A percentile compares a stretch with the other conserved stretches of the same genome.
phyloP scores from a whole-genome alignment of 2,329 filamentous ascomycete species.

The Ophiostoma sp. region DNA sequence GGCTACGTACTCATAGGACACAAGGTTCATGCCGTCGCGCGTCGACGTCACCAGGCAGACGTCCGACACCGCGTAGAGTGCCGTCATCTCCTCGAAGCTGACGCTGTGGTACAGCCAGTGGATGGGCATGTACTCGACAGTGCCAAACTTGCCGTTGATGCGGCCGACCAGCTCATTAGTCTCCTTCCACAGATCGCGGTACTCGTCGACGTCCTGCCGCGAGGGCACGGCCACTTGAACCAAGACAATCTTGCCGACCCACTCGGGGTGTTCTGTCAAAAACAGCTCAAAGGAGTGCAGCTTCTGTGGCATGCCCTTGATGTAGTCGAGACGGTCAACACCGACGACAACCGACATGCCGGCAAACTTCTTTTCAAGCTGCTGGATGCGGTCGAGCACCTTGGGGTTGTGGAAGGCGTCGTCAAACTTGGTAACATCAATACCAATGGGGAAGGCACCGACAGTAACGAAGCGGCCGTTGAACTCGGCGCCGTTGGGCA shows the following conservation, averaged over 20 bases:
- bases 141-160: slow-evolving; percentile 96
- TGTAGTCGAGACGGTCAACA: slow-evolving; percentile 95
- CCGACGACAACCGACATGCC: slow-evolving; percentile 96
- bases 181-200: slow-evolving; percentile 91
- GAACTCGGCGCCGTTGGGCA: slow-evolving; percentile 90
- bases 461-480: slow-evolving; percentile 86
- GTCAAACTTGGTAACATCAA: slow-evolving; percentile 94
- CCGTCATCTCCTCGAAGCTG: slow-evolving; percentile 89
- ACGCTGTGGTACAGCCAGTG: slow-evolving; percentile 98
- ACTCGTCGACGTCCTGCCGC: slow-evolving; percentile 94
- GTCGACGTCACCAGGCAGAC: slow-evolving; percentile 91
- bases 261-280: slow-evolving; percentile 93
- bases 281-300: slow-evolving; percentile 95
- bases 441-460: slow-evolving; percentile 95
- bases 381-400: slow-evolving; percentile 83
- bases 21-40: slow-evolving; percentile 98
- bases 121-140: slow-evolving; percentile 97
- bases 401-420: slow-evolving; percentile 82
- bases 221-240: slow-evolving; percentile 96
- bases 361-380: slow-evolving; percentile 85
- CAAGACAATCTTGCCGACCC: slow-evolving; percentile 95
- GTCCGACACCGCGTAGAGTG: slow-evolving; percentile 88
- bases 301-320: slow-evolving; percentile 98
- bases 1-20: slow-evolving; percentile 97
- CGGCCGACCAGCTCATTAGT: slow-evolving; percentile 96